A percentile compares a stretch with the other conserved stretches of the same genome.
These are phyloP conservation scores for Penicillium verrucosum DNA, from an alignment of 2,329 filamentous ascomycete species.

Conservation along the genomic window DNA sequence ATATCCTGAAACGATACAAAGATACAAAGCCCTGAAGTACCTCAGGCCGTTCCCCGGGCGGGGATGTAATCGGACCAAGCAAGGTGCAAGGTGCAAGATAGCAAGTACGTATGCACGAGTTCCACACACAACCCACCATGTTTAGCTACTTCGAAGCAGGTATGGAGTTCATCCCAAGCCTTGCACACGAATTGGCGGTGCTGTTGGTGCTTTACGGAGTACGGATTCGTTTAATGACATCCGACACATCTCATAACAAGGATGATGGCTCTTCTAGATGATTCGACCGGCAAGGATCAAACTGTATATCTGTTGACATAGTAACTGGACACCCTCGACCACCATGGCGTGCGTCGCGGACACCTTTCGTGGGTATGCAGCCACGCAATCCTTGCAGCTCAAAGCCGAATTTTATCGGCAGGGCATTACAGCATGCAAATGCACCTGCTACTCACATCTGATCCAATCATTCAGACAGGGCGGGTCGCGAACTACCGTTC, in stretches of 20 bases:
- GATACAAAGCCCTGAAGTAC: not conserved
- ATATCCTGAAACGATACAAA: not conserved
- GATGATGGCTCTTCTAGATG: not conserved
- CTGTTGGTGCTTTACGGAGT: not conserved
- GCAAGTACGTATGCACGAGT: not conserved
- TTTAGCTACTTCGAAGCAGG: not conserved
- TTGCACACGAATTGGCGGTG: not conserved
- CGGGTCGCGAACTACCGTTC: slow-evolving; percentile 19
- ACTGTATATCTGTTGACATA: slow-evolving; percentile 1
- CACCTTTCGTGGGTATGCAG: not conserved
- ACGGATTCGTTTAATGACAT: not conserved
- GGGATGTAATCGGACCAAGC: not conserved
- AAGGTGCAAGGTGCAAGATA: slow-evolving; percentile 2
- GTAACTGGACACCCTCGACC: not conserved
- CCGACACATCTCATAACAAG: not conserved
- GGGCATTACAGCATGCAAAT: slow-evolving; percentile 1
- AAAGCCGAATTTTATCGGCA: not conserved
- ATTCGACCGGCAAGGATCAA: slow-evolving; percentile 2
- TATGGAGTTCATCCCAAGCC: not conserved
- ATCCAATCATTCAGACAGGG: not conserved
- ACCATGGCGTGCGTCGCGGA: not conserved
- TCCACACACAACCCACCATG: slow-evolving; percentile 1
- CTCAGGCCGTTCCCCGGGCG: not conserved
- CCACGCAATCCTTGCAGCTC: slow-evolving; percentile 2
- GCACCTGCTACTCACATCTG: not conserved